A percentile compares a stretch with the other conserved stretches of the same genome.
phyloP scores from a whole-genome alignment of 2,329 filamentous ascomycete genomes.

The Fusarium secorum region DNA sequence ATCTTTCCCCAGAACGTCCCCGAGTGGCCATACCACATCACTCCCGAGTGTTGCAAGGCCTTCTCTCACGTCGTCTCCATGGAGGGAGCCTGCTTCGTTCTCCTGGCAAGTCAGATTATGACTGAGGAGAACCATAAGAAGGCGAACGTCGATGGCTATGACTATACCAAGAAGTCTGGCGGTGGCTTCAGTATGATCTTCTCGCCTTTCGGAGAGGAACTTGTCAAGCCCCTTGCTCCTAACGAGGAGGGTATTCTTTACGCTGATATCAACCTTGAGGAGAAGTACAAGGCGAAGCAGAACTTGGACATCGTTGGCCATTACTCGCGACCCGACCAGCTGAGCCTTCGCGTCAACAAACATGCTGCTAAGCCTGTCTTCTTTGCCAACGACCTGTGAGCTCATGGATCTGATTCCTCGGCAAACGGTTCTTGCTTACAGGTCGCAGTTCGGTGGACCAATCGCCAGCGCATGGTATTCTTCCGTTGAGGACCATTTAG shows the following conservation, averaged over 20 bases:
- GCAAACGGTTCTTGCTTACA: neutral
- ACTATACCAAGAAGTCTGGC: constrained; percentile 30
- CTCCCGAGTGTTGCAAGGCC: constrained; percentile 29
- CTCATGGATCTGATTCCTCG: too few species aligned
- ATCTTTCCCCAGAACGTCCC: constrained; percentile 19
- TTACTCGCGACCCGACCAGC: constrained; percentile 49
- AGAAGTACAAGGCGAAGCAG: constrained; percentile 34
- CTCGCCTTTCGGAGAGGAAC: constrained; percentile 42
- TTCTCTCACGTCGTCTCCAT: constrained; percentile 63
- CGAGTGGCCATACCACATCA: constrained; percentile 39
- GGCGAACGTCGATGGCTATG: constrained; percentile 44
- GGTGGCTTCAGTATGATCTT: constrained; percentile 45
- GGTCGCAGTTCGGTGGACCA: neutral
- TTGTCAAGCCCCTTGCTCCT: constrained; percentile 39
- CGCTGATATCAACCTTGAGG: constrained; percentile 48
- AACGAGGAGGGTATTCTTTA: constrained; percentile 48
- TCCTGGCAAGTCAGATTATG: constrained; percentile 59
- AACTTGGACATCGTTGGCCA: constrained; percentile 49
- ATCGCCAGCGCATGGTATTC: accelerated
- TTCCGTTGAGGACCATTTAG: neutral
- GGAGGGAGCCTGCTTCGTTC: constrained; percentile 62
- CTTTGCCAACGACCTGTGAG: constrained; percentile 4
- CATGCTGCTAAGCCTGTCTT: constrained; percentile 6
- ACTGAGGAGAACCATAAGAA: constrained; percentile 48
- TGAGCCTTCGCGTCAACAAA: constrained; percentile 43